Evolutionary conservation across 768 basidiomycete species (phyloP).

Genomic region (Tylopilus cervinicoccineus): DNA sequence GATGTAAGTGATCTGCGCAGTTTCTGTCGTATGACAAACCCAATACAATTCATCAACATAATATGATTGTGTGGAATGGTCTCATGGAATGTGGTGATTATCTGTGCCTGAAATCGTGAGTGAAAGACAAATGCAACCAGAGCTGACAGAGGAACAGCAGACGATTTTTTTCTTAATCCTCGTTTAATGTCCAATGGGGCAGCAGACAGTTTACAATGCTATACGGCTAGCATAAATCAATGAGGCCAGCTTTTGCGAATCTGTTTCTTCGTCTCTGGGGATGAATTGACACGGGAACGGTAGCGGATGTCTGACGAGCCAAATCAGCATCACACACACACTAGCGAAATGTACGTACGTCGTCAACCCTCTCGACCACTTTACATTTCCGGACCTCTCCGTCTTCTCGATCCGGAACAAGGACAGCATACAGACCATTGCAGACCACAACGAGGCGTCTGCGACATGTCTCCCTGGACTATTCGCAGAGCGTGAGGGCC

Average conservation of each 20-base stretch:
- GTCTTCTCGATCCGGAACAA: slow-evolving; percentile 18
- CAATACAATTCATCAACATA: no score
- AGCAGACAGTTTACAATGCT: slow-evolving; percentile 6
- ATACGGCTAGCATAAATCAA: slow-evolving; percentile 7
- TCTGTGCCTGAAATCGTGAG: no score
- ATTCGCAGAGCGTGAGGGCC: neutral
- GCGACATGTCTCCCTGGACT: slow-evolving; percentile 22
- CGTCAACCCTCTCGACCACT: no score
- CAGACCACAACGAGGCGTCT: slow-evolving; percentile 21
- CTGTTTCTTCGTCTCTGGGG: slow-evolving; percentile 15
- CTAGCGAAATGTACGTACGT: no score
- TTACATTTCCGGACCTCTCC: neutral
- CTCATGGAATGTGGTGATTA: no score
- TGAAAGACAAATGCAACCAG: no score
- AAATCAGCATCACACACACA: neutral
- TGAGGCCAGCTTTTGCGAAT: slow-evolving; percentile 10
- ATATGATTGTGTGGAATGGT: no score
- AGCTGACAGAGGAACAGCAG: no score
- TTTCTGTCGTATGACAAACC: no score
- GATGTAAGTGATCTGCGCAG: no score
- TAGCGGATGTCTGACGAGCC: slow-evolving; percentile 7
- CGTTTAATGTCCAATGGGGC: no score
- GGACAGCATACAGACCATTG: slow-evolving; percentile 16
- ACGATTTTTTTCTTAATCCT: no score
- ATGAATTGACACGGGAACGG: slow-evolving; percentile 17